A percentile compares a stretch with the other conserved stretches of the same genome.
These are phyloP conservation scores for Aspergillus tamarii DNA, from an alignment of 2,329 filamentous ascomycete species.

Conservation along the genomic window DNA sequence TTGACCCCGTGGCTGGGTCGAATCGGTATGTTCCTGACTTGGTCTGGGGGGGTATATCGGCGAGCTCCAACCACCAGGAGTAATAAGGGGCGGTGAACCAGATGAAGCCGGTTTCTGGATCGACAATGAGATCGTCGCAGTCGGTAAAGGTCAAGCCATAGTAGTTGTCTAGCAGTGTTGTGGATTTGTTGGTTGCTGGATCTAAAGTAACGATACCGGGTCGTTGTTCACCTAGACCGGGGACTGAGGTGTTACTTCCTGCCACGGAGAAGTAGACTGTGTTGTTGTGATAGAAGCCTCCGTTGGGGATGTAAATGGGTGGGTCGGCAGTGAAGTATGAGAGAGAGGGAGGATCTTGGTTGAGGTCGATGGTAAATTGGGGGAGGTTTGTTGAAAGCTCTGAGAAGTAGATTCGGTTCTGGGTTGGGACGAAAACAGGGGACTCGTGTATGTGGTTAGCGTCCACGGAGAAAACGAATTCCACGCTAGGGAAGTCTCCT, in stretches of 20 bases:
- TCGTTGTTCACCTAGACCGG: background rate
- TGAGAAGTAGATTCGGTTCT: slow-evolving; percentile 9
- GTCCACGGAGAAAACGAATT: slow-evolving; percentile 8
- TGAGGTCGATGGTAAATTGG: slow-evolving; percentile 9
- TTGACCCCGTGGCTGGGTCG: slow-evolving; percentile 2
- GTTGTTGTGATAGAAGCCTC: slow-evolving; percentile 5
- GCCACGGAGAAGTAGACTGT: slow-evolving; percentile 10
- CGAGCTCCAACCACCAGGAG: background rate
- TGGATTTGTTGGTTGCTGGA: background rate
- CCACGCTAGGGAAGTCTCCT: slow-evolving; percentile 1
- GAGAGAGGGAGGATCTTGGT: slow-evolving; percentile 7
- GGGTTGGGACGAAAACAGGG: slow-evolving; percentile 5
- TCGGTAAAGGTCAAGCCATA: slow-evolving; percentile 9
- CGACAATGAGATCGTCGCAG: slow-evolving; percentile 10
- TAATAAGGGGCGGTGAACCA: slow-evolving; percentile 11
- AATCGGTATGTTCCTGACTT: slow-evolving; percentile 8
- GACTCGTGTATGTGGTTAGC: slow-evolving; percentile 3
- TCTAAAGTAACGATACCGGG: slow-evolving; percentile 9
- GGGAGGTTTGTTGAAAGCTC: slow-evolving; percentile 1
- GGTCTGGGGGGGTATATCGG: slow-evolving; percentile 2
- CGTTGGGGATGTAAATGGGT: slow-evolving; percentile 8
- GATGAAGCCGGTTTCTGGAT: slow-evolving; percentile 4
- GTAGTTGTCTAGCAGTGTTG: slow-evolving; percentile 10
- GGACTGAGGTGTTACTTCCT: background rate
- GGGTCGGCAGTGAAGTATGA: slow-evolving; percentile 2